Percentiles rank a stretch among this genome's conserved stretches.
Conservation (phyloP, 768 basidiomycete species). For the Pisolithus sp. region DNA sequence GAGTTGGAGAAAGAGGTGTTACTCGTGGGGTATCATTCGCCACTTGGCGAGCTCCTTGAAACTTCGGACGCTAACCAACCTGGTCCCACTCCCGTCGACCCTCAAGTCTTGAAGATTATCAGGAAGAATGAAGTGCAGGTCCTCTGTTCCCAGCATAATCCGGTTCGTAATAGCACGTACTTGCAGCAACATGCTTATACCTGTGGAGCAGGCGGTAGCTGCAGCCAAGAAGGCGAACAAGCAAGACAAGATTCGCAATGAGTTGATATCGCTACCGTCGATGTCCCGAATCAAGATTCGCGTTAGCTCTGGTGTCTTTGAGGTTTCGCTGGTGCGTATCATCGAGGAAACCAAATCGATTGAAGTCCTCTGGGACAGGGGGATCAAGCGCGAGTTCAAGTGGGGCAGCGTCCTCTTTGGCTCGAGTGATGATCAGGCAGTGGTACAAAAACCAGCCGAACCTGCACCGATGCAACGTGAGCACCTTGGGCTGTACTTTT, state of each 20-base stretch:
- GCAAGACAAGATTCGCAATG: conserved; percentile 63
- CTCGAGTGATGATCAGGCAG: conserved; percentile 55
- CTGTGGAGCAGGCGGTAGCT: conserved; percentile 50
- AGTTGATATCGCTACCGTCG: conserved; percentile 61
- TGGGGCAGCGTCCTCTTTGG: conserved; percentile 79
- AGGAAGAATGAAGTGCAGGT: conserved; percentile 71
- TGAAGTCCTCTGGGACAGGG: conserved; percentile 77
- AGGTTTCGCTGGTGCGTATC: conserved; percentile 72
- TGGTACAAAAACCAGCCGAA: conserved; percentile 68
- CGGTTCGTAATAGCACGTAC: conserved; percentile 45
- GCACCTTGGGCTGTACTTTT: conserved; percentile 13
- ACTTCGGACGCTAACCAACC: neutral
- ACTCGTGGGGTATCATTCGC: conserved; percentile 39
- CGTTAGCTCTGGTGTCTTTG: conserved; percentile 77
- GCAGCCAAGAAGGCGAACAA: conserved; percentile 72
- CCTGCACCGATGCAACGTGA: conserved; percentile 42
- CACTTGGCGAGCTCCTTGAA: conserved; percentile 1
- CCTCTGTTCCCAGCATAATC: conserved; percentile 85
- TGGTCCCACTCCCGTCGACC: conserved; percentile 6
- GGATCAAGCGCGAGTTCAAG: conserved; percentile 69
- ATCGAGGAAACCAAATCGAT: conserved; percentile 65
- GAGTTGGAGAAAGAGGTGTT: conserved; percentile 82
- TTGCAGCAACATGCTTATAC: neutral
- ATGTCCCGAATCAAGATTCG: conserved; percentile 82
- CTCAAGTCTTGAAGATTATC: conserved; percentile 53